A percentile compares a stretch with the other conserved stretches of the same genome.
These are phyloP conservation scores for Darksidea phi DNA, from an alignment of 495 filamentous ascomycete species.

Conservation along the genomic window DNA sequence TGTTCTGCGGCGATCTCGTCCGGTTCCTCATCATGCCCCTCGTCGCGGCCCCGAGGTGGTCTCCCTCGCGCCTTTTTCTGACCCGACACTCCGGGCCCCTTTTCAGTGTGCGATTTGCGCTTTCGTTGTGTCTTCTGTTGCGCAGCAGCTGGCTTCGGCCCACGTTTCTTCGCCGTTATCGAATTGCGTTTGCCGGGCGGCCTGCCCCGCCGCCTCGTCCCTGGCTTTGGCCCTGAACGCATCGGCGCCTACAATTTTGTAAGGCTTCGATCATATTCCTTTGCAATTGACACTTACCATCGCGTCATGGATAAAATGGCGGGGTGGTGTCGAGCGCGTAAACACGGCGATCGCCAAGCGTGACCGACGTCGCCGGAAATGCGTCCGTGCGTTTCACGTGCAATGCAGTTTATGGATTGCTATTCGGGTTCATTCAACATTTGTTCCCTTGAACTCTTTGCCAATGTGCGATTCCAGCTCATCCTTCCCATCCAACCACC, in stretches of 20 bases:
- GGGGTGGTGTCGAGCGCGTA: conserved; percentile 2
- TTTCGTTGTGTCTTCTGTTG: conserved; percentile 1
- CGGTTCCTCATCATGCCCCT: not conserved
- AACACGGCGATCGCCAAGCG: conserved; percentile 12
- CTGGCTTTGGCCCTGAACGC: conserved; percentile 3
- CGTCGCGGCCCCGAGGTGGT: conserved; percentile 3
- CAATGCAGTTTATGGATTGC: not conserved
- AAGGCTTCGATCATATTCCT: not conserved
- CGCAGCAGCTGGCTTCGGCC: conserved; percentile 2
- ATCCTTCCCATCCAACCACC: not conserved
- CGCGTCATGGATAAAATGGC: conserved; percentile 3
- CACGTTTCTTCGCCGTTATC: not conserved
- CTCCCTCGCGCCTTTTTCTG: not conserved
- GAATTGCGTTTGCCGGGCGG: not conserved
- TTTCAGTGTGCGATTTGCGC: not conserved
- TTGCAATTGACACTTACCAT: conserved; percentile 15
- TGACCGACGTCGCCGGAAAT: conserved; percentile 4
- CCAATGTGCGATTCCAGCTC: too few species aligned
- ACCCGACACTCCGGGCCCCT: not conserved
- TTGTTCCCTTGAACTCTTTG: not conserved
- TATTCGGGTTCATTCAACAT: not conserved
- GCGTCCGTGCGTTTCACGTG: not conserved
- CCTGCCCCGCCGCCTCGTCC: not conserved
- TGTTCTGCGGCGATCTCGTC: conserved; percentile 9
- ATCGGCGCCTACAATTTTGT: conserved; percentile 18